Evolutionary conservation across 2,329 filamentous ascomycete genomes (phyloP), one percentile per base, ranked within the genome.

Genomic region (Fusarium musae): DNA sequence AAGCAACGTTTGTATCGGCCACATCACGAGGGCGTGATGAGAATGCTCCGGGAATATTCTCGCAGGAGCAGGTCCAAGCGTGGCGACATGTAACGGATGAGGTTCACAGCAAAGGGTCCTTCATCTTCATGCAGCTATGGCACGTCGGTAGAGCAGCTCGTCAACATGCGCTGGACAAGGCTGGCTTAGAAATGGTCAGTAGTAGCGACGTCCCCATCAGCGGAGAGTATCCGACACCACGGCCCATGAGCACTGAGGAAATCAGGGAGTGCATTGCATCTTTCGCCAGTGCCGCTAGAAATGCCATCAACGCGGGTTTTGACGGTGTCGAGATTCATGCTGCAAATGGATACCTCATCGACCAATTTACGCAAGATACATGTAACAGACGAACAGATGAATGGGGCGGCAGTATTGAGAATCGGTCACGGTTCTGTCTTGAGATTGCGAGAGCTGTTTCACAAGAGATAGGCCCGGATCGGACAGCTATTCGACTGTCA

Each of bases 361-460:
- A 69, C 17, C 66, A 69, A 11, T 69, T 69, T 4, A 69, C 65
- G 0, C 66, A 69, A 19, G 65, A 69, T 11, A 58, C 52, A 2
- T 69, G 66, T 19, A 90, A 90, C 75, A 80, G 82, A 49, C 83
- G 88, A 15, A 88, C 84, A 3, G 88, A 90, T 74, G 74, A 81
- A 49, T 90, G 89, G 77, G 88, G 88, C 7, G 87, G 88, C 5
- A 83, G 80, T 42, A 82, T 89, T 39, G 84, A 87, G 71, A 89
- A 89, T 58, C 82, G 87, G 9, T 69, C 66, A 6, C 28, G 37
- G 0, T 81, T 90, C 46, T 79, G 85, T 26, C 50, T 86, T 12
- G 87, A 90, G 54, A 82, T 89, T 21, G 79, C 85, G 3, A 78
- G 83, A 43, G 81, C 82, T 13, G 75, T 86, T 1, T 78, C 80